phyloP scores from a whole-genome alignment of 2,329 filamentous ascomycete species.

The Alternaria burnsii region DNA sequence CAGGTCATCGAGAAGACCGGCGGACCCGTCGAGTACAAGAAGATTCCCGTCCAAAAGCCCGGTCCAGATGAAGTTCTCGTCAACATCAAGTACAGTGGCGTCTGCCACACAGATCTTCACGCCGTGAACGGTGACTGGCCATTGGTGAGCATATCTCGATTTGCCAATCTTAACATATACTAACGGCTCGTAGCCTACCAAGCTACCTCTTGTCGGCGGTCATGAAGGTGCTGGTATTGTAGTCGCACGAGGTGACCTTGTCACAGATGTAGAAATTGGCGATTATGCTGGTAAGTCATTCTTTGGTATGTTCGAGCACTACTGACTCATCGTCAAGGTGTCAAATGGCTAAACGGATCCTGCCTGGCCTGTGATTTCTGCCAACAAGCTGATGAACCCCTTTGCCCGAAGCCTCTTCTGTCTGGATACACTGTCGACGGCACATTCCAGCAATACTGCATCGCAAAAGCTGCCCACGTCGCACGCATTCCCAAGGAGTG shows the following conservation, averaged over 20 bases:
- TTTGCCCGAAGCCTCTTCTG: conserved; percentile 77
- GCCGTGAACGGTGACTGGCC: conserved; percentile 93
- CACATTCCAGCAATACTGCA: conserved; percentile 89
- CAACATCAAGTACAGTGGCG: conserved; percentile 89
- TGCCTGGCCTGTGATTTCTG: conserved; percentile 88
- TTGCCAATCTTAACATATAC: conserved; percentile 3
- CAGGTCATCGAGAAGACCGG: conserved; percentile 87
- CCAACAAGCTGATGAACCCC: conserved; percentile 79
- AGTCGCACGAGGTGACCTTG: conserved; percentile 79
- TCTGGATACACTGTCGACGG: conserved; percentile 95
- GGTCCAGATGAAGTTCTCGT: conserved; percentile 90
- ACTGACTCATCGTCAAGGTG: conserved; percentile 52
- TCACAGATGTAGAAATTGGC: conserved; percentile 77
- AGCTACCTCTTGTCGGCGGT: conserved; percentile 86
- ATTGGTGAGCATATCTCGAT: conserved; percentile 53
- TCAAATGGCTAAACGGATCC: conserved; percentile 91
- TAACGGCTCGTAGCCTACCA: conserved; percentile 60
- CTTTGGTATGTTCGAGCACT: background rate
- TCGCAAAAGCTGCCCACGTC: conserved; percentile 86
- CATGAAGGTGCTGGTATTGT: conserved; percentile 82
- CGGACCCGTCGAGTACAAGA: conserved; percentile 74
- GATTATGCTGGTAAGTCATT: conserved; percentile 69
- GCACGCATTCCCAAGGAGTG: conserved; percentile 81
- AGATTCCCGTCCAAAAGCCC: conserved; percentile 82
- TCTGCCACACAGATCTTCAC: conserved; percentile 87